phyloP scores from a whole-genome alignment of 345 rosid genomes.

The Rhizophora apiculata region DNA sequence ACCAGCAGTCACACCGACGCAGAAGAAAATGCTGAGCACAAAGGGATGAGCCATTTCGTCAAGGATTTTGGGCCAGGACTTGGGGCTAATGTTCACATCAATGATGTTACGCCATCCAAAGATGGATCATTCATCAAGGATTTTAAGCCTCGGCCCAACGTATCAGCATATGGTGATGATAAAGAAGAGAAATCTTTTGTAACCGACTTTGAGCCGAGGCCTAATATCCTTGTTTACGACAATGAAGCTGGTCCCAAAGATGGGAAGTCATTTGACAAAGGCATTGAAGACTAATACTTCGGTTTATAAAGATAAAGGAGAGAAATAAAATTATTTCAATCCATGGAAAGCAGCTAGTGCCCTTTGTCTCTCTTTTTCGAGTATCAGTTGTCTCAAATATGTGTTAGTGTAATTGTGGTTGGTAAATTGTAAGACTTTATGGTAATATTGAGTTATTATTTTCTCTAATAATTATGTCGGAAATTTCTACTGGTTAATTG shows the following conservation, averaged over 20 bases:
- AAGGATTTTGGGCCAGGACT: background rate
- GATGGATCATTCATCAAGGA: background rate
- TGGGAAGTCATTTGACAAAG: background rate
- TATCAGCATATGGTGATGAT: background rate
- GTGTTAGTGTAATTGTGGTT: no score
- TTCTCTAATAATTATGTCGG: no score
- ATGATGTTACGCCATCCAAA: background rate
- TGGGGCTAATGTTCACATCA: background rate
- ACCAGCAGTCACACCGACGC: slow-evolving; percentile 1
- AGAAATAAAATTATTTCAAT: background rate
- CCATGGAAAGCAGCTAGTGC: background rate
- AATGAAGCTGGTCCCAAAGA: background rate
- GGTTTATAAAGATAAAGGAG: background rate
- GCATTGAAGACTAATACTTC: background rate
- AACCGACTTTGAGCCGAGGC: slow-evolving; percentile 17
- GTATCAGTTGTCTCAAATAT: no score
- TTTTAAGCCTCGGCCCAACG: slow-evolving; percentile 6
- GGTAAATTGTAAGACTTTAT: no score
- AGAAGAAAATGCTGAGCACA: background rate
- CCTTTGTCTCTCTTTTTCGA: background rate
- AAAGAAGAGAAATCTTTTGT: background rate
- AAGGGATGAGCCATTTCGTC: background rate
- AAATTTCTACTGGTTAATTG: no score
- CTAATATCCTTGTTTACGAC: background rate
- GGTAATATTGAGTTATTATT: no score